Conservation (phyloP, 352 stramenopile species). For the Globisporangium middletonii region DNA sequence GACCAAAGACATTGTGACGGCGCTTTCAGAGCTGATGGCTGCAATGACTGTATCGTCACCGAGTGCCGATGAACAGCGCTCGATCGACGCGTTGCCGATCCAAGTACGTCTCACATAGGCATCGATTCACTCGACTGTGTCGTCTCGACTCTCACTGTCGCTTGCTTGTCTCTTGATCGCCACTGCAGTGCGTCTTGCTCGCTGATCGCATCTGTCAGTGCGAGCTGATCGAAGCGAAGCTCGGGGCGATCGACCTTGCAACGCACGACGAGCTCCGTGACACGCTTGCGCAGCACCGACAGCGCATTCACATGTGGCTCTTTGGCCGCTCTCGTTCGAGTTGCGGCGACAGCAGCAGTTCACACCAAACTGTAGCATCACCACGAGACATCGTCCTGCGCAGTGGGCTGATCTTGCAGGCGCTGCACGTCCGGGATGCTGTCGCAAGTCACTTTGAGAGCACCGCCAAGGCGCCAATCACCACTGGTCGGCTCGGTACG, state of each 20-base stretch:
- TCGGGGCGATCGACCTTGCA: neutral
- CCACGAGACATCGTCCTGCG: slow-evolving; percentile 22
- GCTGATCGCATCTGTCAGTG: slow-evolving; percentile 44
- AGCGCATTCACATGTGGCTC: neutral
- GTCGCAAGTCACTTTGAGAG: slow-evolving; percentile 25
- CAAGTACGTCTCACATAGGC: slow-evolving; percentile 17
- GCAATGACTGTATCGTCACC: neutral
- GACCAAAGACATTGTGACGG: slow-evolving; percentile 35
- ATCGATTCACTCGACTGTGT: neutral
- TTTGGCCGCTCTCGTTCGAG: neutral
- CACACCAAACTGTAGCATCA: neutral
- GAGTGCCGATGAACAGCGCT: neutral
- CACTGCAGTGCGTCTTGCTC: slow-evolving; percentile 30
- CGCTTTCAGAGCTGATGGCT: slow-evolving; percentile 15
- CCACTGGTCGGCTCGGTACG: neutral
- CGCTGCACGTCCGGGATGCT: slow-evolving; percentile 50
- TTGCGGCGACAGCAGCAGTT: neutral
- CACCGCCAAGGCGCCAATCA: neutral
- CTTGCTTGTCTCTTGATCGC: neutral
- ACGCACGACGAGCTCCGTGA: neutral
- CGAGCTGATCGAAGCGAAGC: slow-evolving; percentile 26
- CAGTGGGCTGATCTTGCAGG: slow-evolving; percentile 32
- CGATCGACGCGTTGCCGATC: slow-evolving; percentile 17
- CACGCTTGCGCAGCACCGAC: slow-evolving; percentile 4
- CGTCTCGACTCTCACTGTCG: neutral